A percentile compares a stretch with the other conserved stretches of the same genome.
Conservation (phyloP, 2,329 filamentous ascomycete species). For the Hymenoscyphus albidus region DNA sequence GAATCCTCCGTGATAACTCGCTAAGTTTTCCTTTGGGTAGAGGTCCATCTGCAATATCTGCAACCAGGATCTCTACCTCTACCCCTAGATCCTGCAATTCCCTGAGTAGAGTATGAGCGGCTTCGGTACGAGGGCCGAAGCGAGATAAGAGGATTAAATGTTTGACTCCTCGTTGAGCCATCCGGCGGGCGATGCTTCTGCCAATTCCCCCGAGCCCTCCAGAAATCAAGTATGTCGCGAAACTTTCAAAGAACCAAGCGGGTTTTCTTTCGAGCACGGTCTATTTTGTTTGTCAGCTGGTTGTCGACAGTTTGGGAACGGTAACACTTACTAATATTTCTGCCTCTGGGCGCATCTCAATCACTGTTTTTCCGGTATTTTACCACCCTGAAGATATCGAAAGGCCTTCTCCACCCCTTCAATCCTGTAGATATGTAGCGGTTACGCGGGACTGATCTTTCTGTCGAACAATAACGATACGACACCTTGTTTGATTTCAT, state of each 20-base stretch:
- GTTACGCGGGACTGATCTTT: neutral
- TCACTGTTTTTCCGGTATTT: neutral
- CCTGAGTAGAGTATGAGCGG: constrained; percentile 5
- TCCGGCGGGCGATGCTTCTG: constrained; percentile 20
- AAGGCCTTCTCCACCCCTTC: neutral
- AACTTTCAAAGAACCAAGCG: constrained; percentile 14
- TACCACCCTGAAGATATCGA: neutral
- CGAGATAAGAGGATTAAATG: constrained; percentile 33
- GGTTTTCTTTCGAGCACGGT: neutral
- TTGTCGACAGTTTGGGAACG: no score
- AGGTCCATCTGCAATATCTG: constrained; percentile 45
- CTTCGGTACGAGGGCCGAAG: constrained; percentile 7
- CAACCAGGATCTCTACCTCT: constrained; percentile 41
- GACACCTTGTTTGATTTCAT: neutral
- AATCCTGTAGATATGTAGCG: neutral
- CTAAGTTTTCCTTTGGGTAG: constrained; percentile 4
- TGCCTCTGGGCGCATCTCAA: neutral
- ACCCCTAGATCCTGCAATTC: constrained; percentile 34
- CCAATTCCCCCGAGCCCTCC: constrained; percentile 33
- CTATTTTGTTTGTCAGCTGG: no score
- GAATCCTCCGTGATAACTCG: constrained; percentile 4
- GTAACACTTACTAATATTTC: no score
- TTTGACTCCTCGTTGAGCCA: constrained; percentile 25
- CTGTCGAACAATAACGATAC: neutral
- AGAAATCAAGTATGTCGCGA: constrained; percentile 28